A percentile compares a stretch with the other conserved stretches of the same genome.
phyloP scores from a whole-genome alignment of 305 asterid genomes.

The Andrographis paniculata region DNA sequence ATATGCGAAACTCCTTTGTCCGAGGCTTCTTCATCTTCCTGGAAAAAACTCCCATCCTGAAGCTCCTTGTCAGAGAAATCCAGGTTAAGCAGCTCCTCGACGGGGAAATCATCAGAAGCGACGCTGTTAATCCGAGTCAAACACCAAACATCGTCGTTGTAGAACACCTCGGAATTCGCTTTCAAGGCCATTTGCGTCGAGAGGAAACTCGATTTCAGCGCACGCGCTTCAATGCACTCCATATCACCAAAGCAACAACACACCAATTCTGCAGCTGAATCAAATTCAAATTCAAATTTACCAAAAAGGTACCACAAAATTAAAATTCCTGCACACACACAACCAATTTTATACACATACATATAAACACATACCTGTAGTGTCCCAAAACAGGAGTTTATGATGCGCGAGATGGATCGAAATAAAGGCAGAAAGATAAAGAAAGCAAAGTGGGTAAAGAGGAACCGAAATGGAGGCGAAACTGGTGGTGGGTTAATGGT shows the following conservation, averaged over 20 bases:
- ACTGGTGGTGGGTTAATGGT: slow-evolving; percentile 41
- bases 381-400: too few relatives aligned
- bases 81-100: slow-evolving; percentile 88
- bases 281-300: not conserved
- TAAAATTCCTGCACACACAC: not conserved
- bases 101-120: slow-evolving; percentile 71
- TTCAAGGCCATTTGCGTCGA: slow-evolving; percentile 41
- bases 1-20: slow-evolving; percentile 27
- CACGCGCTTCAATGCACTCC: slow-evolving; percentile 88
- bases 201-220: slow-evolving; percentile 77
- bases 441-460: slow-evolving; percentile 27
- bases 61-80: slow-evolving; percentile 73
- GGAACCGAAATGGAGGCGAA: slow-evolving; percentile 60
- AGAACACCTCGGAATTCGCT: slow-evolving; percentile 34
- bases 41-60: slow-evolving; percentile 31
- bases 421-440: slow-evolving; percentile 10
- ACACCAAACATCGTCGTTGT: slow-evolving; percentile 69
- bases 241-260: slow-evolving; percentile 17
- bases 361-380: slow-evolving; percentile 1
- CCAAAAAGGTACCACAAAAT: too few relatives aligned
- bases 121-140: slow-evolving; percentile 46
- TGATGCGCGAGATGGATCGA: not conserved
- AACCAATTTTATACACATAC: slow-evolving; percentile 5
- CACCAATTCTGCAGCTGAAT: not conserved
- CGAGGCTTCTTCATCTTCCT: slow-evolving; percentile 31